phyloP scores from a whole-genome alignment of 108 stramenopile genomes.

The Nitzschia sp. region DNA sequence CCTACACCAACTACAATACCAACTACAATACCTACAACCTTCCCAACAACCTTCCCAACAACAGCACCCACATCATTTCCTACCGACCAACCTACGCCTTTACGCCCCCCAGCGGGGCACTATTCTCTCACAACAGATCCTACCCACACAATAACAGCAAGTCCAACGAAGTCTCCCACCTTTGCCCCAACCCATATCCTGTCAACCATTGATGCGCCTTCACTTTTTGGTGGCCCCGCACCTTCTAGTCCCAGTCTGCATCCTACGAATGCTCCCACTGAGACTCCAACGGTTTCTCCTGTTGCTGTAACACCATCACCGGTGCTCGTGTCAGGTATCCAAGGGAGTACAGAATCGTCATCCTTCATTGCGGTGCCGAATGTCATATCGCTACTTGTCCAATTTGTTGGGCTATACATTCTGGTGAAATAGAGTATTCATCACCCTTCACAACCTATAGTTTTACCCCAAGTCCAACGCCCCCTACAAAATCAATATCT shows the following conservation, averaged over 20 bases:
- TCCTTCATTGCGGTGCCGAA: too few relatives aligned
- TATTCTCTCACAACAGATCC: too few relatives aligned
- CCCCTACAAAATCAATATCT: neutral
- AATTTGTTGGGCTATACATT: too few relatives aligned
- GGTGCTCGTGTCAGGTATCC: neutral
- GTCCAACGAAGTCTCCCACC: neutral
- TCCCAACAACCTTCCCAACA: neutral
- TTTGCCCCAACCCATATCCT: neutral
- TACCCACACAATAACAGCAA: too few relatives aligned
- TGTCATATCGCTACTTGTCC: too few relatives aligned
- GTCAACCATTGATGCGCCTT: constrained; percentile 1
- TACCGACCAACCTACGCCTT: neutral
- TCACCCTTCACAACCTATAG: neutral
- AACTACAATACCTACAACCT: neutral
- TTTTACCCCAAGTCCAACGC: constrained; percentile 1
- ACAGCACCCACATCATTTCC: constrained; percentile 2
- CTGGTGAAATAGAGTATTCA: too few relatives aligned
- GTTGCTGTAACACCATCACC: neutral
- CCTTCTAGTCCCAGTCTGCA: neutral
- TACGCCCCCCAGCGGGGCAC: too few relatives aligned
- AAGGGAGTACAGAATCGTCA: too few relatives aligned
- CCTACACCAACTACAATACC: constrained; percentile 1
- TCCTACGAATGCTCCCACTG: neutral
- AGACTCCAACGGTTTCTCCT: neutral
- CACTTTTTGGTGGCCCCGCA: neutral